Evolutionary conservation across 768 basidiomycete species (phyloP).

Genomic region (Rubroboletus satanas): DNA sequence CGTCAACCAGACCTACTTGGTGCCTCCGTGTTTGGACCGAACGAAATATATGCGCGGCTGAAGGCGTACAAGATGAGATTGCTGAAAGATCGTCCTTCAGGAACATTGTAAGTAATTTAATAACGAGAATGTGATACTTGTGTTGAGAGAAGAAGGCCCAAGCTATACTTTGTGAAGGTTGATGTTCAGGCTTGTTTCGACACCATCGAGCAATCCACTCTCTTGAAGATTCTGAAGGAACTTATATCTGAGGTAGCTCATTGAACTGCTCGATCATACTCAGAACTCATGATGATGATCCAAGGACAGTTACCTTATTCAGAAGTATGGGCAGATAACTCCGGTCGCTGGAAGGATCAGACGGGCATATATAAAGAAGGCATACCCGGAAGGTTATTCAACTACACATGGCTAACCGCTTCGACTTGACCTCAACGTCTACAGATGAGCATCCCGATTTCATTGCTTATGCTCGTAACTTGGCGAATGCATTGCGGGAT

Average conservation of each 20-base stretch:
- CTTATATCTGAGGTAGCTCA: conserved; percentile 64
- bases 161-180: conserved; percentile 92
- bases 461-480: conserved; percentile 57
- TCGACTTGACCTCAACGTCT: not conserved
- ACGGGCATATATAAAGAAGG: conserved; percentile 55
- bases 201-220: conserved; percentile 84
- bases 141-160: conserved; percentile 51
- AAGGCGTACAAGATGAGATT: conserved; percentile 64
- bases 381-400: conserved; percentile 58
- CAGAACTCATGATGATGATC: not conserved
- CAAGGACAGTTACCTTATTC: conserved; percentile 71
- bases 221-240: conserved; percentile 70
- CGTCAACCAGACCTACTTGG: conserved; percentile 63
- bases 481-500: conserved; percentile 65
- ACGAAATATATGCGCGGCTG: conserved; percentile 75
- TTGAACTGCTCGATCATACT: not conserved
- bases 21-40: conserved; percentile 76
- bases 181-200: conserved; percentile 98
- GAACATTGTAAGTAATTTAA: conserved; percentile 47
- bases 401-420: not conserved
- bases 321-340: conserved; percentile 64
- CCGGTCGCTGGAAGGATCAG: conserved; percentile 53
- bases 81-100: conserved; percentile 34
- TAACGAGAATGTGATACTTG: not conserved
- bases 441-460: conserved; percentile 79